Evolutionary conservation across 2,329 filamentous ascomycete genomes (phyloP), one percentile per base, ranked within the genome.

Genomic region (Fusarium sp.): DNA sequence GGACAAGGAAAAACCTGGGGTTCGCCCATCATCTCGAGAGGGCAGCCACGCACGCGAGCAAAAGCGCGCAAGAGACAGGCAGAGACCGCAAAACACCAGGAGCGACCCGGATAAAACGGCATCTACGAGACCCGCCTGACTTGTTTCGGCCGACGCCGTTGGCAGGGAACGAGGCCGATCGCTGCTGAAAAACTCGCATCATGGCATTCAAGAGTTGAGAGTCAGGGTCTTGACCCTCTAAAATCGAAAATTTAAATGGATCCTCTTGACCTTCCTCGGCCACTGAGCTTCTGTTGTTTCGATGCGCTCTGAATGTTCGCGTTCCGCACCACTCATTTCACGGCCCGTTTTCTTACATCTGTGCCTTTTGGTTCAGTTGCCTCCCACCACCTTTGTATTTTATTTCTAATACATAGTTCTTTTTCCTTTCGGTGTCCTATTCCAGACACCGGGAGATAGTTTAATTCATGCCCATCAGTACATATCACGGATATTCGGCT

Each of bases 61-160:
- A 44, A 51, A 52, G 33, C 49, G 28, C 47, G 31, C 26, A 51
- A 44, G 39, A 28, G 47, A 22, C 24, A 49, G 45, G 22, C 60
- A 31, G n/a, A 38, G 41, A 47, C 35, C 31, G 28, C 26, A 51
- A 17, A n/a, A 39, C 35, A n/a, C 48, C 35, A 70, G 45, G 58
- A 44, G 36, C 59, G 33, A 56, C 41, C 59, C 76, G 76, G 76
- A 41, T 78, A 75, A 57, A 56, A 76, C 76, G 76, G 76, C 76
- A 78, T 74, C 74, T 41, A 24, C 36, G 18, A 66, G 70, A 73
- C 70, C 70, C 70, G 69, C 70, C 41, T 52, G 69, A 66, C 49
- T 70, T 70, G 35, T 41, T 71, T 73, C 70, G 70, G 70, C 66
- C 70, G 61, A 73, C 70, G 52, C 70, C 60, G 70, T 66, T 66